Evolutionary conservation across 1,284 basidiomycete genomes (phyloP).

Genomic region (Schizophyllum amplum): DNA sequence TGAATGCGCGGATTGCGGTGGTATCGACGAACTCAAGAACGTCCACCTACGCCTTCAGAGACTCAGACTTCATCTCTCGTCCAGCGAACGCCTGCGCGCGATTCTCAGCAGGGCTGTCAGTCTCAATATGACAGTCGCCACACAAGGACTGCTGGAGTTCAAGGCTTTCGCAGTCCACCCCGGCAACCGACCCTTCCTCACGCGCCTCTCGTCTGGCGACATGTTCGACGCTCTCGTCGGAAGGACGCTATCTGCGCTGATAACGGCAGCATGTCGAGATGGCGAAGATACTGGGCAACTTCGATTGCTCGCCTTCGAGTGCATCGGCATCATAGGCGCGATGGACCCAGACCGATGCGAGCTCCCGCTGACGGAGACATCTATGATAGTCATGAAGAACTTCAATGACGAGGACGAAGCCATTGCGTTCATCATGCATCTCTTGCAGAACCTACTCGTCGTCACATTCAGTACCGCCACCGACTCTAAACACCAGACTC

Average conservation of each 20-base stretch:
- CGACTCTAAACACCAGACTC: slow-evolving; percentile 87
- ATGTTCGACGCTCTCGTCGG: slow-evolving; percentile 79
- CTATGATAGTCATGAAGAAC: slow-evolving; percentile 75
- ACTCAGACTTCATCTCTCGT: slow-evolving; percentile 43
- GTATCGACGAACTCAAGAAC: slow-evolving; percentile 57
- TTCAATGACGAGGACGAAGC: slow-evolving; percentile 81
- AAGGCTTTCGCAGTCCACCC: slow-evolving; percentile 52
- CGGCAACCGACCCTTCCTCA: slow-evolving; percentile 43
- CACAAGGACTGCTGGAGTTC: slow-evolving; percentile 75
- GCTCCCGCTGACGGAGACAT: slow-evolving; percentile 50
- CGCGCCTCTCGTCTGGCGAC: slow-evolving; percentile 69
- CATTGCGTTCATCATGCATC: slow-evolving; percentile 74
- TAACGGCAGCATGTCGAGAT: slow-evolving; percentile 71
- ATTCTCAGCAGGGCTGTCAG: slow-evolving; percentile 72
- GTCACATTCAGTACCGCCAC: slow-evolving; percentile 91
- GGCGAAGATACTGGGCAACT: slow-evolving; percentile 67
- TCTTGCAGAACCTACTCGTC: slow-evolving; percentile 84
- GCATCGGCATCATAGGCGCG: slow-evolving; percentile 91
- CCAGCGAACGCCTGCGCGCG: slow-evolving; percentile 51
- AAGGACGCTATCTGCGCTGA: slow-evolving; percentile 60
- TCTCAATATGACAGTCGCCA: slow-evolving; percentile 78
- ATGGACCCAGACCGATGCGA: slow-evolving; percentile 94
- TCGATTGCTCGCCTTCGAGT: slow-evolving; percentile 75
- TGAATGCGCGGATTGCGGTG: slow-evolving; percentile 73
- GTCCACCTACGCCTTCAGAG: slow-evolving; percentile 40